phyloP scores from a whole-genome alignment of 1,139 yeast genomes.

The Yamadazyma mexicana region DNA sequence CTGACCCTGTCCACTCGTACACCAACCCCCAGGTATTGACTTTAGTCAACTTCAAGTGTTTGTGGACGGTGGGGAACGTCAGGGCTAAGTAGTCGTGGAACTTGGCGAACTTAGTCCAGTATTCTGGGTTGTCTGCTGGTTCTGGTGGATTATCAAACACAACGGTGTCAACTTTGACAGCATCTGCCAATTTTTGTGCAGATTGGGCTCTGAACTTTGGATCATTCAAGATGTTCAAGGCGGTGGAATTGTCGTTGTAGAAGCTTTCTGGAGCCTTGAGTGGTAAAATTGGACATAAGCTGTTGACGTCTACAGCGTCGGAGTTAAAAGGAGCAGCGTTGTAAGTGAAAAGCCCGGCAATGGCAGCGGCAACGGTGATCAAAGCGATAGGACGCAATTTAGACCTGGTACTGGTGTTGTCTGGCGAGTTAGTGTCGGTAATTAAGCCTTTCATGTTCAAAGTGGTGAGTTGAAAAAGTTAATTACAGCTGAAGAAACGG shows the following conservation, averaged over 20 bases:
- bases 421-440: no score
- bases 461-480: background rate
- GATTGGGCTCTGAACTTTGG: conserved; percentile 34
- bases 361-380: background rate
- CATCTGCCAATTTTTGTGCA: conserved; percentile 37
- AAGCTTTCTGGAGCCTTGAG: conserved; percentile 32
- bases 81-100: conserved; percentile 56
- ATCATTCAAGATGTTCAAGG: conserved; percentile 30
- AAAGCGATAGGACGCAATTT: background rate
- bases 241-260: conserved; percentile 35
- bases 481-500: no score
- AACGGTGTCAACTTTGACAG: conserved; percentile 47
- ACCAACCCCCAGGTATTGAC: conserved; percentile 70
- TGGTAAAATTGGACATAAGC: conserved; percentile 14
- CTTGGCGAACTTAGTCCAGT: conserved; percentile 45
- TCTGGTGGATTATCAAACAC: conserved; percentile 45
- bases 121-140: conserved; percentile 35
- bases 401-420: no score
- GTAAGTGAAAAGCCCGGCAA: background rate
- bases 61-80: conserved; percentile 61
- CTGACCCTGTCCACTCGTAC: conserved; percentile 64
- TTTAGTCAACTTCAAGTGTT: conserved; percentile 47
- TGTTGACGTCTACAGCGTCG: background rate
- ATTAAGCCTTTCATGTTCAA: background rate
- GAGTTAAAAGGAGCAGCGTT: background rate